Evolutionary conservation across 2,329 filamentous ascomycete species (phyloP).

Genomic region (Fusarium pseudoanthophilum): DNA sequence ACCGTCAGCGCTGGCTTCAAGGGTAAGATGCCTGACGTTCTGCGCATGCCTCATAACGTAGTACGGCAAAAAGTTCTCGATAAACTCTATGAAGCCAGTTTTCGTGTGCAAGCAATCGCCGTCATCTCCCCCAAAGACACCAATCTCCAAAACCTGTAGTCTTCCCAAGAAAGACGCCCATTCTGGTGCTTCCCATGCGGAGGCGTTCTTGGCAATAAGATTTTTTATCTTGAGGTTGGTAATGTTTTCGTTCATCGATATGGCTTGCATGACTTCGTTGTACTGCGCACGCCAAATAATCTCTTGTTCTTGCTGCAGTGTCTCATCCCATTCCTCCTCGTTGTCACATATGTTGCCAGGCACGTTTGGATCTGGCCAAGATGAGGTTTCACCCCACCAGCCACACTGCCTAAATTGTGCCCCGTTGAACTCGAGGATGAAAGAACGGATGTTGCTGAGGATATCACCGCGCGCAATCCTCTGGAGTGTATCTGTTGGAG

Average conservation of each 20-base stretch:
- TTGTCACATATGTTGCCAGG: fast-evolving
- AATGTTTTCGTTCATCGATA: neutral
- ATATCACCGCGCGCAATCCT: neutral
- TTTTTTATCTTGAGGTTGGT: neutral
- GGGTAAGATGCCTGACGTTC: neutral
- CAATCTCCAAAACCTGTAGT: neutral
- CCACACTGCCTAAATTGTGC: neutral
- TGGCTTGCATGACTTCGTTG: neutral
- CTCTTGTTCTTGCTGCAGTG: neutral
- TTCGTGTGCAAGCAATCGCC: neutral
- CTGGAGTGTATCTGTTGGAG: neutral
- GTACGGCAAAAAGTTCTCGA: neutral
- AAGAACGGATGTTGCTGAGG: neutral
- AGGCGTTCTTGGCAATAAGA: neutral
- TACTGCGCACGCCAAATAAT: constrained; percentile 1
- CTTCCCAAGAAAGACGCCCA: neutral
- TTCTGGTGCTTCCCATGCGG: neutral
- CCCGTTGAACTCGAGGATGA: neutral
- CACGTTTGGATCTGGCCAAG: neutral
- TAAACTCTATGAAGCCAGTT: neutral
- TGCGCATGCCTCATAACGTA: neutral
- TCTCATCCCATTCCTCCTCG: neutral
- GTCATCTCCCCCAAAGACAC: neutral
- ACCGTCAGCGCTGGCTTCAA: neutral
- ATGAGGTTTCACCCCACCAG: neutral